Base-by-base conservation (phyloP, 2,329 filamentous ascomycete species). In the Paracoccidioides lutzii region DNA sequence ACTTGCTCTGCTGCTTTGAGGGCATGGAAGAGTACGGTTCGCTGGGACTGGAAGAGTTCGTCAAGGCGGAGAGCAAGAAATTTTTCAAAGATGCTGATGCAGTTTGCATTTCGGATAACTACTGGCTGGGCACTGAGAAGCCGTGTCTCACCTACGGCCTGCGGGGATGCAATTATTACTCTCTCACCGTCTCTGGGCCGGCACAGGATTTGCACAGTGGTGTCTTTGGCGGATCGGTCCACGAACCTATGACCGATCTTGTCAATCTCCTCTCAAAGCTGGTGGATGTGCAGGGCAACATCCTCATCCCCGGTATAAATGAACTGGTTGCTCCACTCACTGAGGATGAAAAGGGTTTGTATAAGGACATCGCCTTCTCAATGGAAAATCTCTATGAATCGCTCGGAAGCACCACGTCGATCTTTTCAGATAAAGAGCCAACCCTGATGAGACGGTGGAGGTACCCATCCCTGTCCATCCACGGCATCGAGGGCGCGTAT, bases 21-120 rank as follows among this genome's bases (percentile, higher is more conserved):
- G 93, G 93, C 51, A 98, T 98, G 93, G 93, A 98, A 76, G 93
- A 98, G 76, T 95, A 95, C 70, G 93, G 93, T 52, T 96, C 90
- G 0, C 91, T 97, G 70, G 93, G 93, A 41, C 80, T 98, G 55
- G 93, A 98, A 67, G 91, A 95, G 64, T 87, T 97, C 62, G 96
- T 98, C 73, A 80, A 87, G 63, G 84, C 81, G 49, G 93, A 98
- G 75, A 90, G 87, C 62, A 89, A 94, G 76, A 87, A 88, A 65
- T 97, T 85, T 78, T 98, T 98, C 77, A 89, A 89, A 67, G 91
- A 96, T 65, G 84, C 90, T 40, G 93, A 98, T 63, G 93, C 90
- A 5, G 89, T 97, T 58, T 98, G 93, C 76, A 98, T 98, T 69
- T 95, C 89, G 50, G 93, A 98, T 74, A 98, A 98, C 81, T 98